Evolutionary conservation across 257 asterid species (phyloP), one percentile per base, ranked within the genome.

Genomic region (Lavandula angustifolia): DNA sequence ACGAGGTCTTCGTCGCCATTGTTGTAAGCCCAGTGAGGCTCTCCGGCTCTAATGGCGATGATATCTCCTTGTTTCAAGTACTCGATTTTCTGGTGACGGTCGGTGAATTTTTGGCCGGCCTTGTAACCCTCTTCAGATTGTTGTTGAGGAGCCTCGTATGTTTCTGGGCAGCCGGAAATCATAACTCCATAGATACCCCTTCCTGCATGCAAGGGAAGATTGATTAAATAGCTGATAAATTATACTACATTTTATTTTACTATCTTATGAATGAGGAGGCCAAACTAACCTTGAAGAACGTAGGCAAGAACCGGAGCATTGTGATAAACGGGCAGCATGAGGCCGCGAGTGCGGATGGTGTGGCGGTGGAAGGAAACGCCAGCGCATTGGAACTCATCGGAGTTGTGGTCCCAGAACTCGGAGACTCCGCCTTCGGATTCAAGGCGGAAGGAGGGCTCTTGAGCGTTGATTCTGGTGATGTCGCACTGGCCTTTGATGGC

Each of bases 141-240:
- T 65, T 47, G 60, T 16, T 77, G 85, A 0, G 91, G 76, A 0
- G 92, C 74, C 29, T 82, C 91, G 75, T 63, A 89, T 0, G 96
- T 86, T 54, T 86, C 92, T 0, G 96, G 87, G 67, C 96, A 85
- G 9, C 96, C 94, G 33, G 95, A 80, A 3, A 77, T 4, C 80
- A 75, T 0, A 0, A 70, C 40, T 37, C 91, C 92, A 2, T 64
- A 38, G 13, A 76, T 52, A 2, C 87, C 95, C 77, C 59, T 49
- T 5, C 95, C 96, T 87, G 73, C 50, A 41, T 31, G 38, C 29
- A 57, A 65, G 1, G n/a, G 8, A 11, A 12, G 9, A 4, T 11
- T 0, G 3, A 7, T 5, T 7, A 14, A 14, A 9, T 22, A 0
- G 27, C 27, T n/a, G n/a, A n/a, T n/a, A n/a, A n/a, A n/a, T n/a